Evolutionary conservation across 2,329 filamentous ascomycete genomes (phyloP), one percentile per base, ranked within the genome.

Genomic region (Penicillium digitatum): DNA sequence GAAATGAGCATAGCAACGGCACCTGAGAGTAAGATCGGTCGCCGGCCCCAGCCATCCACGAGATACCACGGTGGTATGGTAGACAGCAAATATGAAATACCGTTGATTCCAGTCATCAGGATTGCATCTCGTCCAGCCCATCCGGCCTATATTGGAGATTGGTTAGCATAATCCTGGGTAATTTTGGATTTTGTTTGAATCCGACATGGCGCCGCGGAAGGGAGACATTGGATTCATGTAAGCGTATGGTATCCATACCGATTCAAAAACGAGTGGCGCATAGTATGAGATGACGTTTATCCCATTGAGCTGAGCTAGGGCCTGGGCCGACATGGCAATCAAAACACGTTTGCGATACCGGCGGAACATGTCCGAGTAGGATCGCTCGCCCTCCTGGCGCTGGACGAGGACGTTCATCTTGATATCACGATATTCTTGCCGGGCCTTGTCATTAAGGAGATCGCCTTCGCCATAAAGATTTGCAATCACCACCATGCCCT

Each of bases 271-370:
- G 53, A 95, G 85, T 0, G 94, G 94, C 1, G 94, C 94, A 70
- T 99, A 99, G 80, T 97, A 99, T 1, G 93, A 97, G 61, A 99
- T 99, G 71, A 99, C 94, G 75, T 99, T 99, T 78, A 99, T 99
- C 62, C 94, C 94, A 77, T 97, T 97, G 51, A 99, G 84, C 75
- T 99, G 94, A 27, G 94, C 94, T 62, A 99, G 84, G 6, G 87
- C 91, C 74, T 97, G 94, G 4, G 94, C 94, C 32, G 93, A 97
- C 94, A 97, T 97, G 75, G 94, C 94, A 71, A 97, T 97, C 69
- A 97, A 90, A 62, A 97, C 93, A 50, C 94, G 90, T 67, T 88
- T 94, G 70, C 82, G 84, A 78, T 97, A 97, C 59, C 90, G 86
- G 67, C 83, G 87, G 80, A 97, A 99, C 94, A 99, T 99, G 59